Evolutionary conservation across 2,329 filamentous ascomycete genomes (phyloP), one percentile per base, ranked within the genome.

Genomic region (Botrytis cinerea): DNA sequence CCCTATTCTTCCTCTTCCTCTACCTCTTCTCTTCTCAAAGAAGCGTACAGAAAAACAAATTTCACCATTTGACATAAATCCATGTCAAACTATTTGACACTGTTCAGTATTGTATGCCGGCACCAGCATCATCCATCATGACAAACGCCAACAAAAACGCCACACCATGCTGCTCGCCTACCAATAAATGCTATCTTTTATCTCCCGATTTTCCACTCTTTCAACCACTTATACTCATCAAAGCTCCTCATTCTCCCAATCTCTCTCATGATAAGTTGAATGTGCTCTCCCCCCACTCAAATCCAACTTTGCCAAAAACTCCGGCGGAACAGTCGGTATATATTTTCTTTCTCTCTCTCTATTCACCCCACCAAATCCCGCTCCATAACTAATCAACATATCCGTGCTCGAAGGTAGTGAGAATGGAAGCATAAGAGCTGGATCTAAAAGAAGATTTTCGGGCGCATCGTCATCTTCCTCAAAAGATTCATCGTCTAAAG

Each of bases 381-480:
- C 95, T 0, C 96, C 96, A 80, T 97, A 99, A 77, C 91, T 95
- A 66, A 99, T 90, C 66, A 98, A 87, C 96, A 99, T 99, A 82
- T 99, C 96, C 40, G 95, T 98, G 73, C 94, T 96, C 1, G 95
- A 97, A 1, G 96, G 96, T 43, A 99, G 86, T n/a, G 92, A 92
- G 81, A 99, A 99, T 0, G 96, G 96, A 40, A 99, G 87, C 88
- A 98, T 97, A 74, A 97, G 86, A 3, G 95, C 93, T 4, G 95
- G 94, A 80, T 98, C 95, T 71, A 98, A 84, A 61, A 98, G 89
- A 51, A 98, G 86, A 74, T 93, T 88, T 77, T 93, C 89, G 0
- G 92, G 92, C 22, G 90, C 86, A 74, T 93, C 91, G 62, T 92
- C 90, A 28, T 91, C 89, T 16, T 91, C 89, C 14, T 81, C 82